Evolutionary conservation across 2,329 filamentous ascomycete genomes (phyloP).

Genomic region (Trichophyton simii): DNA sequence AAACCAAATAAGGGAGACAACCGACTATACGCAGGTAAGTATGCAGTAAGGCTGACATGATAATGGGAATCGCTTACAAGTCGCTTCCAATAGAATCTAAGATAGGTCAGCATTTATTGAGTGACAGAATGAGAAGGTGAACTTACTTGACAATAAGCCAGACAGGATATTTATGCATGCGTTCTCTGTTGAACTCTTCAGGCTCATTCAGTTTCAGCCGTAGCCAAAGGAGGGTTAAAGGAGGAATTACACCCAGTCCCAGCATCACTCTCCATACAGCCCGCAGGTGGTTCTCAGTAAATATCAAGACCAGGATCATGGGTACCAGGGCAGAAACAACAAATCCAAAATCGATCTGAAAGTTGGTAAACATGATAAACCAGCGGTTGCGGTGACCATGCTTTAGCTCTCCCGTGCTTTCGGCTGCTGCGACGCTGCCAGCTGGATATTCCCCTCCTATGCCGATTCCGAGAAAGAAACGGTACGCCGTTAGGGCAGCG

Average conservation of each 20-base stretch:
- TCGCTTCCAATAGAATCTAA: constrained; percentile 60
- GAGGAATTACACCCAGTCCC: constrained; percentile 67
- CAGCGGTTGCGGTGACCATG: constrained; percentile 70
- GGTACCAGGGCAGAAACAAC: constrained; percentile 69
- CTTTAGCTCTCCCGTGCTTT: constrained; percentile 73
- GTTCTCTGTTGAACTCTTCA: constrained; percentile 60
- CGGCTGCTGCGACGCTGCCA: constrained; percentile 70
- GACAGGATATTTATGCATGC: constrained; percentile 50
- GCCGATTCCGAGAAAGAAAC: constrained; percentile 71
- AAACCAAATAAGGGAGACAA: constrained; percentile 71
- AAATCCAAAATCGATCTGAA: constrained; percentile 76
- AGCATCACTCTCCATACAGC: constrained; percentile 73
- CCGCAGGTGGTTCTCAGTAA: constrained; percentile 50
- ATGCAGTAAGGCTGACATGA: neutral
- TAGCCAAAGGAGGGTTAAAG: constrained; percentile 55
- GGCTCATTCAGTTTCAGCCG: constrained; percentile 65
- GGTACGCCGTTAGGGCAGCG: constrained; percentile 65
- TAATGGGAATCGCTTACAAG: constrained; percentile 31
- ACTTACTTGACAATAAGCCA: constrained; percentile 38
- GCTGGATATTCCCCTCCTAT: constrained; percentile 50
- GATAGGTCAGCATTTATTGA: constrained; percentile 43
- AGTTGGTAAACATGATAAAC: constrained; percentile 85
- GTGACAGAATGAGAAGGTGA: constrained; percentile 12
- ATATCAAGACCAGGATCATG: constrained; percentile 49
- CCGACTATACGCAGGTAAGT: constrained; percentile 22